A percentile compares a stretch with the other conserved stretches of the same genome.
phyloP scores from a whole-genome alignment of 371 early-diverging fungal genomes.

The Circinella umbellata region DNA sequence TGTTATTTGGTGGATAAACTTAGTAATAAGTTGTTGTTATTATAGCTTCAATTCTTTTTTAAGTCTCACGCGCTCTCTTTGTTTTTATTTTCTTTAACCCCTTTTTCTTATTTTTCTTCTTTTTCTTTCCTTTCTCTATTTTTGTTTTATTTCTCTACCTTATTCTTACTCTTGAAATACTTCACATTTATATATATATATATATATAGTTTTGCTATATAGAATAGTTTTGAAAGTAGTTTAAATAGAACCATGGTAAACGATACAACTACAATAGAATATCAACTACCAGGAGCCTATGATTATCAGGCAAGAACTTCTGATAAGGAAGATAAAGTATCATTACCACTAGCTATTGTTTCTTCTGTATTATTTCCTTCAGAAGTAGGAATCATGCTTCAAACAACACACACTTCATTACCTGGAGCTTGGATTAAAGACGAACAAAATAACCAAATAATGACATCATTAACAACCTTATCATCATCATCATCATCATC shows the following conservation, averaged over 20 bases:
- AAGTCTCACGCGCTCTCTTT: no score
- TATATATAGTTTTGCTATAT: no score
- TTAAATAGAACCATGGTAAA: not conserved
- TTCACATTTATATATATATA: not conserved
- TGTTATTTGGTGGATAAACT: no score
- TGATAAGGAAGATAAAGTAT: conserved; percentile 2
- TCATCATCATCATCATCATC: not conserved
- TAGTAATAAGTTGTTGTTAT: no score
- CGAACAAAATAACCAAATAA: conserved; percentile 4
- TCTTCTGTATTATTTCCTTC: conserved; percentile 30
- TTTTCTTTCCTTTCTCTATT: not conserved
- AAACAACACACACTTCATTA: conserved; percentile 21
- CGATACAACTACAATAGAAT: conserved; percentile 2
- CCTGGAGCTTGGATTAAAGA: conserved; percentile 49
- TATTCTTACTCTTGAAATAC: not conserved
- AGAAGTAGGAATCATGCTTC: conserved; percentile 16
- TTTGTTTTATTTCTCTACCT: no score
- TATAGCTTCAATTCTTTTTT: no score
- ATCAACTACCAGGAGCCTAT: conserved; percentile 15
- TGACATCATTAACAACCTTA: not conserved
- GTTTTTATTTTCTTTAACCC: no score
- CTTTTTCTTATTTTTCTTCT: not conserved
- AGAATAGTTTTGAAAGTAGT: not conserved
- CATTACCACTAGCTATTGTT: conserved; percentile 21
- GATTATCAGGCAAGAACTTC: not conserved